These are phyloP conservation scores for Chaetomiaceae sp. DNA, from an alignment of 2,329 filamentous ascomycete species.

Conservation along the genomic window DNA sequence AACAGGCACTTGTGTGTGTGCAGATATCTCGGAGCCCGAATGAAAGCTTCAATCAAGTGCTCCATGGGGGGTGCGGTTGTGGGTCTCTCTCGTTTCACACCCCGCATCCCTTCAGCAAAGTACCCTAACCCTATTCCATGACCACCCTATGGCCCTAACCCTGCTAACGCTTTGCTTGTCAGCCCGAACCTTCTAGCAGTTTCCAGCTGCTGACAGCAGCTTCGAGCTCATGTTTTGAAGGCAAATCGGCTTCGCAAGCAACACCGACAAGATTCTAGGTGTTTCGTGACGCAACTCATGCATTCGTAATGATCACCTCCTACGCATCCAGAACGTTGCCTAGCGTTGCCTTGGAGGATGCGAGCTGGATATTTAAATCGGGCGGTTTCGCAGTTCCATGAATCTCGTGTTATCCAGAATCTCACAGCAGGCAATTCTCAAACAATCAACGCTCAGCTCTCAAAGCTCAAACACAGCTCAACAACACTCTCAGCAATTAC, in stretches of 20 bases:
- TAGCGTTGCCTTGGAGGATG: no score
- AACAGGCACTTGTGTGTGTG: no score
- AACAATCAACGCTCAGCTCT: background rate
- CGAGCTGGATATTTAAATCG: conserved; percentile 9
- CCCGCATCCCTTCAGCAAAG: no score
- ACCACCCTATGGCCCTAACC: conserved; percentile 10
- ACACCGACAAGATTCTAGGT: conserved; percentile 12
- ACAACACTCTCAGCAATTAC: background rate
- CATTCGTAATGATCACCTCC: conserved; percentile 1
- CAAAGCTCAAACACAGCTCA: background rate
- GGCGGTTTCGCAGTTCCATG: conserved; percentile 8
- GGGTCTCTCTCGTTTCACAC: background rate
- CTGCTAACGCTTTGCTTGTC: background rate
- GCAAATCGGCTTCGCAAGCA: conserved; percentile 7
- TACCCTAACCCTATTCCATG: no score
- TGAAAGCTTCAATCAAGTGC: no score
- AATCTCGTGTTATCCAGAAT: conserved; percentile 9
- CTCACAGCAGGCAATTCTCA: background rate
- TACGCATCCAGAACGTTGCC: background rate
- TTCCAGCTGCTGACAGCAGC: conserved; percentile 6
- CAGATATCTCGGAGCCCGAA: no score
- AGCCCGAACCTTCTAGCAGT: background rate
- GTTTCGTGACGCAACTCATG: conserved; percentile 4
- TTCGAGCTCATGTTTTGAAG: background rate
- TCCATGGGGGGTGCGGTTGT: no score